These are phyloP conservation scores for Fusarium secorum DNA, from an alignment of 2,329 filamentous ascomycete genomes.

Conservation along the genomic window DNA sequence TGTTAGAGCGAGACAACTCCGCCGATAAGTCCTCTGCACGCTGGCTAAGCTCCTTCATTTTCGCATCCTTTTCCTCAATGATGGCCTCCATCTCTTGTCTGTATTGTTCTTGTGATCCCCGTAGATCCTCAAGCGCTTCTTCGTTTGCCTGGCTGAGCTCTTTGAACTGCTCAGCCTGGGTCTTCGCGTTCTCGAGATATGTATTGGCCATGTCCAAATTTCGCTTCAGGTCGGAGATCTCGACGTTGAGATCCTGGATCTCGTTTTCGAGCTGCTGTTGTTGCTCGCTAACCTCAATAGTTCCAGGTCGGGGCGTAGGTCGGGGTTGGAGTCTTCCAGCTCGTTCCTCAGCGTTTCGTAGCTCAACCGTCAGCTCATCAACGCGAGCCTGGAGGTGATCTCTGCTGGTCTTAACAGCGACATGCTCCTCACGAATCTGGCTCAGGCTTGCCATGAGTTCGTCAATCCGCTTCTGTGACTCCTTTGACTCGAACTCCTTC, in stretches of 20 bases:
- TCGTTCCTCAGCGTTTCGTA: slow-evolving; percentile 89
- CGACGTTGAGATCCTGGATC: slow-evolving; percentile 81
- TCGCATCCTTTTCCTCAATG: slow-evolving; percentile 78
- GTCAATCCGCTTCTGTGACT: slow-evolving; percentile 90
- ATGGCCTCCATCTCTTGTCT: slow-evolving; percentile 83
- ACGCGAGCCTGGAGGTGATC: slow-evolving; percentile 90
- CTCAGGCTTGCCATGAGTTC: slow-evolving; percentile 84
- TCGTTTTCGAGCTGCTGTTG: slow-evolving; percentile 64
- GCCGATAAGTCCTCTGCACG: slow-evolving; percentile 82
- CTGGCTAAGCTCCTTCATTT: slow-evolving; percentile 82
- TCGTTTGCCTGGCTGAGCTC: slow-evolving; percentile 86
- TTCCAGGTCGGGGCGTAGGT: slow-evolving; percentile 68
- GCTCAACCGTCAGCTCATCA: slow-evolving; percentile 86
- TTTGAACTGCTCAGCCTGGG: slow-evolving; percentile 87
- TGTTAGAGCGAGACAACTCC: slow-evolving; percentile 83
- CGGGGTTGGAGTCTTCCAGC: slow-evolving; percentile 82
- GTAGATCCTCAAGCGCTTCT: slow-evolving; percentile 82
- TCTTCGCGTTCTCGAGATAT: slow-evolving; percentile 82
- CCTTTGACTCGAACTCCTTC: slow-evolving; percentile 89
- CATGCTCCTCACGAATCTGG: slow-evolving; percentile 84
- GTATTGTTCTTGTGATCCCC: slow-evolving; percentile 84
- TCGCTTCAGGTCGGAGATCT: slow-evolving; percentile 86
- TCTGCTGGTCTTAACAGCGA: slow-evolving; percentile 83
- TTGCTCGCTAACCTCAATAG: slow-evolving; percentile 52
- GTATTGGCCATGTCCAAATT: slow-evolving; percentile 82